These are phyloP conservation scores for Biscogniauxia marginata DNA, from an alignment of 2,329 filamentous ascomycete species.

Conservation along the genomic window DNA sequence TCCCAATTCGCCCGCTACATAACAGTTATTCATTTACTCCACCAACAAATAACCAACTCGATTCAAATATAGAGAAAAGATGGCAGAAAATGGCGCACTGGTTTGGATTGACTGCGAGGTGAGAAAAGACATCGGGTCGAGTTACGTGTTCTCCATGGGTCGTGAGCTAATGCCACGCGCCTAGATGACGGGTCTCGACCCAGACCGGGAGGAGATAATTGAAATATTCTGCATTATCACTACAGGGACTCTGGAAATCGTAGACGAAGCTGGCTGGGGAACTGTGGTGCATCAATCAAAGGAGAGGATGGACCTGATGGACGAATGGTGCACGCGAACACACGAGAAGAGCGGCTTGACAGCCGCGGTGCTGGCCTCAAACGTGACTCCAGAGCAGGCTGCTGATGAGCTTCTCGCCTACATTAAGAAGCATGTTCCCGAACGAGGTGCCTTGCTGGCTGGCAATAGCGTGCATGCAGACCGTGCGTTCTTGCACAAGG, in stretches of 20 bases:
- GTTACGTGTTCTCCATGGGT: background rate
- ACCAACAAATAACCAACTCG: background rate
- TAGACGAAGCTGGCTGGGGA: constrained; percentile 78
- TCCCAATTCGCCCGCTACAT: background rate
- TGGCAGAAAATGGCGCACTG: constrained; percentile 14
- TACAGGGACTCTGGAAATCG: constrained; percentile 69
- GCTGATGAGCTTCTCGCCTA: constrained; percentile 74
- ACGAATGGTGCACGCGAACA: constrained; percentile 81
- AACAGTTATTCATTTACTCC: no score
- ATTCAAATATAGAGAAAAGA: background rate
- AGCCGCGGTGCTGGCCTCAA: constrained; percentile 69
- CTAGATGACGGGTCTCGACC: constrained; percentile 91
- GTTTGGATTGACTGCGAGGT: constrained; percentile 46
- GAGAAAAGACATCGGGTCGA: constrained; percentile 11
- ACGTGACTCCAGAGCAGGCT: constrained; percentile 68
- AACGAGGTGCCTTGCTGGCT: constrained; percentile 71
- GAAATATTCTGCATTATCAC: constrained; percentile 94
- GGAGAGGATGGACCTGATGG: constrained; percentile 73
- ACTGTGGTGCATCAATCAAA: constrained; percentile 72
- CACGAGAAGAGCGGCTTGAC: constrained; percentile 83
- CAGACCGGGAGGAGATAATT: constrained; percentile 78
- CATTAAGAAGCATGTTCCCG: constrained; percentile 69
- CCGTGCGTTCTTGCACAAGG: constrained; percentile 71
- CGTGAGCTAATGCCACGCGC: background rate
- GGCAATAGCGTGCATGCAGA: constrained; percentile 95